Conservation (phyloP, 73 alveolate species). For the Blepharisma stoltei region DNA sequence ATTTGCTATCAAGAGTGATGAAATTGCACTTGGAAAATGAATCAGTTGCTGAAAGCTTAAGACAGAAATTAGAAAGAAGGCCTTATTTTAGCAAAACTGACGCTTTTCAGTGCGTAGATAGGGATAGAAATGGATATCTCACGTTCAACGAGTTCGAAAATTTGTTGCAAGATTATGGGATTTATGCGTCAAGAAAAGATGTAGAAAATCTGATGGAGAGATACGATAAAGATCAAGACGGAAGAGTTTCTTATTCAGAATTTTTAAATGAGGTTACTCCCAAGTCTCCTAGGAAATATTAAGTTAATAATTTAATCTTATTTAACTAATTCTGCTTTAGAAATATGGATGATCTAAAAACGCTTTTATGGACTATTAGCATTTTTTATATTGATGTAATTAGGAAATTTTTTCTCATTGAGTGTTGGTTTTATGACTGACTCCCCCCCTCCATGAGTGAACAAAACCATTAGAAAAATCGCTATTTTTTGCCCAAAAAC, state of each 20-base stretch:
- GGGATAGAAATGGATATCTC: conserved; percentile 40
- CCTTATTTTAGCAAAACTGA: conserved; percentile 33
- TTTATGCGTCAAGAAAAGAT: conserved; percentile 37
- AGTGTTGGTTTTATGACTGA: no score
- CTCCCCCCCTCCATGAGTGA: no score
- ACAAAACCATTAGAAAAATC: no score
- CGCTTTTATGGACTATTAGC: no score
- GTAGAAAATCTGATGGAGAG: conserved; percentile 32
- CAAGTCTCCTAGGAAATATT: conserved; percentile 39
- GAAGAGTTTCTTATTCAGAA: conserved; percentile 44
- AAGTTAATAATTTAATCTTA: not conserved
- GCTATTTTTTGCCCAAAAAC: no score
- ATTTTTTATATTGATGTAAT: no score
- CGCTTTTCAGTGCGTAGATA: conserved; percentile 42
- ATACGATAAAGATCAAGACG: conserved; percentile 48
- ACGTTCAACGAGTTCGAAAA: conserved; percentile 38
- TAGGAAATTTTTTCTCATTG: no score
- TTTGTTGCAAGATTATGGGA: conserved; percentile 38
- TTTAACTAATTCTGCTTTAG: no score
- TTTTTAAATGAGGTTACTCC: conserved; percentile 51
- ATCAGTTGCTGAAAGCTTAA: conserved; percentile 32
- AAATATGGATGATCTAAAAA: no score
- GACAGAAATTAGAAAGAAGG: conserved; percentile 32
- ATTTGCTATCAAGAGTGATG: conserved; percentile 22
- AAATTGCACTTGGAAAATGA: conserved; percentile 30